phyloP scores from a whole-genome alignment of 106 monocot species.

The Amphibolis antarctica region DNA sequence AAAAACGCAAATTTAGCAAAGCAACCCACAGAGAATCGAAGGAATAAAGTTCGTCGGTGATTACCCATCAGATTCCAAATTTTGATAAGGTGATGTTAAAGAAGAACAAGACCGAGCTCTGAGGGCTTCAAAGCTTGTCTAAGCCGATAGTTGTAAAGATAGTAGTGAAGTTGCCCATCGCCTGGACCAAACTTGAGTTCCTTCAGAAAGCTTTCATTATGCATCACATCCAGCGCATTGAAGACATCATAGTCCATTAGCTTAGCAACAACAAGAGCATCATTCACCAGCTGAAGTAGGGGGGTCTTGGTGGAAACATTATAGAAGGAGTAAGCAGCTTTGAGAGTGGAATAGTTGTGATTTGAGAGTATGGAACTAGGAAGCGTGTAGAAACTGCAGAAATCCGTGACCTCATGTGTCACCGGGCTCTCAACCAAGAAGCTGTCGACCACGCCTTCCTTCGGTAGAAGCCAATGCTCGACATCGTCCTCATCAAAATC shows the following conservation, averaged over 20 bases:
- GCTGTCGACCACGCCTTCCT: slow-evolving; percentile 62
- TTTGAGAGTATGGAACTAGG: too few relatives aligned
- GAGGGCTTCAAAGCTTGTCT: slow-evolving; percentile 3
- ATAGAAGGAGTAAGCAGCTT: too few relatives aligned
- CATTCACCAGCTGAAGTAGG: slow-evolving; percentile 63
- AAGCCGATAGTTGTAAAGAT: slow-evolving; percentile 33
- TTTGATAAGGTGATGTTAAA: too few relatives aligned
- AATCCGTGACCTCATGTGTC: slow-evolving; percentile 62
- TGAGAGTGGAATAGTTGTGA: too few relatives aligned
- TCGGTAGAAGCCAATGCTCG: slow-evolving; percentile 70
- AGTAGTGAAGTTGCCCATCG: slow-evolving; percentile 79
- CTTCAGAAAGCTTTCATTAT: slow-evolving; percentile 67
- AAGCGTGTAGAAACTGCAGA: slow-evolving; percentile 64
- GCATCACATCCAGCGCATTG: slow-evolving; percentile 74
- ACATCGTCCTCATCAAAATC: slow-evolving; percentile 65
- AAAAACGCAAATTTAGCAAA: too few relatives aligned
- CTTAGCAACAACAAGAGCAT: slow-evolving; percentile 68
- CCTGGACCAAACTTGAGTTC: slow-evolving; percentile 82
- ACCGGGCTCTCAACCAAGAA: slow-evolving; percentile 65
- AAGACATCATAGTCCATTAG: slow-evolving; percentile 69
- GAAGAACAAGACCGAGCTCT: too few relatives aligned
- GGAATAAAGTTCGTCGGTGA: too few relatives aligned
- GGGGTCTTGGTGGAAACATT: slow-evolving; percentile 47
- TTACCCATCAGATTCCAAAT: too few relatives aligned
- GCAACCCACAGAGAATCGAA: too few relatives aligned